A percentile compares a stretch with the other conserved stretches of the same genome.
Evolutionary conservation across 2,329 filamentous ascomycete genomes (phyloP).

Genomic region (Ascocoryne sarcoides): DNA sequence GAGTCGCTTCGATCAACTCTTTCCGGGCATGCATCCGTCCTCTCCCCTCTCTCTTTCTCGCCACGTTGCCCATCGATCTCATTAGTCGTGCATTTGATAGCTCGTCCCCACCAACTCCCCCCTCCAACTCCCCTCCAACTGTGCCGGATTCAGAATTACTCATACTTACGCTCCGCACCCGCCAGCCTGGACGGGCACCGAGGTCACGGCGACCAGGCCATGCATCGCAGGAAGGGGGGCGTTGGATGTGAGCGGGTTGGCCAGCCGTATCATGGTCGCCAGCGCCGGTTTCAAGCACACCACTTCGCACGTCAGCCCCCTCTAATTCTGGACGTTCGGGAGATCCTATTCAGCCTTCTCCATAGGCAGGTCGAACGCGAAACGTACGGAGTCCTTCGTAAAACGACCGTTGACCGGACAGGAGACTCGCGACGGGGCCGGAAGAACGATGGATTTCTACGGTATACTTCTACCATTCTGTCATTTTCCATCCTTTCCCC

Average conservation of each 20-base stretch:
- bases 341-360: slow-evolving; percentile 12
- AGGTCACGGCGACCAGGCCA: background rate
- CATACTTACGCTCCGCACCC: slow-evolving; percentile 8
- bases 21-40: background rate
- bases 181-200: slow-evolving; percentile 13
- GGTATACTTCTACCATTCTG: background rate
- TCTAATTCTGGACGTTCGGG: slow-evolving; percentile 11
- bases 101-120: background rate
- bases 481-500: background rate
- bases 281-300: slow-evolving; percentile 17
- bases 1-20: too few species aligned
- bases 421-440: background rate
- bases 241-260: background rate
- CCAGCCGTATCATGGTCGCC: slow-evolving; percentile 15
- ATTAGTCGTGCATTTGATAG: background rate
- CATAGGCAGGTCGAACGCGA: background rate
- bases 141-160: slow-evolving; percentile 15
- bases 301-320: slow-evolving; percentile 15
- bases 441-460: background rate
- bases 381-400: background rate
- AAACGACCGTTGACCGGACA: background rate
- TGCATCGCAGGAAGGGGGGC: slow-evolving; percentile 2
- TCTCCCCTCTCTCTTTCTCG: background rate
- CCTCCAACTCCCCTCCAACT: too few species aligned
- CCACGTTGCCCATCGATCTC: background rate